Percentiles rank a stretch among this genome's conserved stretches.
Evolutionary conservation across 768 basidiomycete genomes (phyloP).

Genomic region (Suillus discolor): DNA sequence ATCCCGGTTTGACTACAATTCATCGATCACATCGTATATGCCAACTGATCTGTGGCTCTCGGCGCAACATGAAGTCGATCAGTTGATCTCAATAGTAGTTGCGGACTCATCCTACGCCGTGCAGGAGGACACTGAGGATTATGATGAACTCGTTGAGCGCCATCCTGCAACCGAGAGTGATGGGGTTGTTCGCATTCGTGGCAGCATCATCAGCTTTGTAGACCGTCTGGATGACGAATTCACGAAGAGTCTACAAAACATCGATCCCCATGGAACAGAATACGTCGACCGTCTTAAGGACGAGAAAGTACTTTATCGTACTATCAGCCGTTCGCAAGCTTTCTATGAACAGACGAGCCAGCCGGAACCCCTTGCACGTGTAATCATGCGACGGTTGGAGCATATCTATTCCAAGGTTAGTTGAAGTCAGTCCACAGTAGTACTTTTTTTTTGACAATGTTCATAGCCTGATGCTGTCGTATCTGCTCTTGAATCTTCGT

Average conservation of each 20-base stretch:
- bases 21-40: slow-evolving; percentile 84
- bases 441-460: slow-evolving; percentile 1
- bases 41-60: slow-evolving; percentile 89
- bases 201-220: slow-evolving; percentile 94
- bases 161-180: slow-evolving; percentile 69
- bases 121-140: slow-evolving; percentile 86
- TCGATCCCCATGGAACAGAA: slow-evolving; percentile 98
- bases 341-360: slow-evolving; percentile 85
- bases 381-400: slow-evolving; percentile 93
- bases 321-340: slow-evolving; percentile 89
- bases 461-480: slow-evolving; percentile 89
- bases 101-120: slow-evolving; percentile 76
- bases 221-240: slow-evolving; percentile 98
- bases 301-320: slow-evolving; percentile 91
- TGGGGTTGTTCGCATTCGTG: slow-evolving; percentile 84
- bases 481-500: slow-evolving; percentile 80
- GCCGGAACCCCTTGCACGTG: slow-evolving; percentile 79
- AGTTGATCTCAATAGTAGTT: slow-evolving; percentile 79
- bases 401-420: slow-evolving; percentile 97
- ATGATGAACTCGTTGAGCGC: slow-evolving; percentile 88
- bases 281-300: slow-evolving; percentile 97
- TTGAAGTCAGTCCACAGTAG: neutral
- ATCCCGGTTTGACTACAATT: slow-evolving; percentile 96
- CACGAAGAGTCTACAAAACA: slow-evolving; percentile 94
- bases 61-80: slow-evolving; percentile 87